Evolutionary conservation across 169 alveolate genomes (phyloP), one percentile per base, ranked within the genome.

Genomic region (Eimeria sp.): DNA sequence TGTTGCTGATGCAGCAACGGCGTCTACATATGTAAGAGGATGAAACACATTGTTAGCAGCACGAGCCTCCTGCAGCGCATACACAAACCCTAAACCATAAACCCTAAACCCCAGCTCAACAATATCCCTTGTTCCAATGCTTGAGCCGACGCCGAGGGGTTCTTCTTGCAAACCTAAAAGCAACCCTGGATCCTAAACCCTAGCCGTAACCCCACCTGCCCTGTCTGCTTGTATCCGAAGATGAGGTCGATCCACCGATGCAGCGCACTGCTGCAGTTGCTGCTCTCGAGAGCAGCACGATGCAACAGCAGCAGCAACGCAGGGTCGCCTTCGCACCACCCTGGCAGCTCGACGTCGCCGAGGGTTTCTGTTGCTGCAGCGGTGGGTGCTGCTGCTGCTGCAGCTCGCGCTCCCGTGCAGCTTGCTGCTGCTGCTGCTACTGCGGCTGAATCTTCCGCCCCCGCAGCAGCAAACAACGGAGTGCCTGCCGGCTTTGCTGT

Each of bases 231-330:
- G 87, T 92, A 99, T 20, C 99, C 99, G 97, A 99, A 99, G 30
- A 99, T 99, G 61, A 99, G 97, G 95, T 99, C 99, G 51, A 99
- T 98, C 99, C 99, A 99, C 82, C 98, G 98, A 97, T 99, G 98
- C 54, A 99, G 75, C 83, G 98, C 96, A 40, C 98, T 95, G 80
- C 99, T 98, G n/a, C 99, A 99, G 96, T 97, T 97, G 86, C 98
- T 99, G 94, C 99, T 97, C 97, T 99, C 99, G 30, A 99, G 97
- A 10, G 99, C 99, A 86, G 97, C 97, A 92, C 99, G 96, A 98
- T 98, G 95, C n/a, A 88, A 58, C 30, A 63, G 92, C 93, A 98
- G 95, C 90, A 98, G 98, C 78, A 92, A 88, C 58, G 96, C 83
- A 18, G 99, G 92, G 11, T 89, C 96, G 76, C 97, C 97, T 13